Evolutionary conservation across 768 basidiomycete species (phyloP).

Genomic region (Russula abietina): DNA sequence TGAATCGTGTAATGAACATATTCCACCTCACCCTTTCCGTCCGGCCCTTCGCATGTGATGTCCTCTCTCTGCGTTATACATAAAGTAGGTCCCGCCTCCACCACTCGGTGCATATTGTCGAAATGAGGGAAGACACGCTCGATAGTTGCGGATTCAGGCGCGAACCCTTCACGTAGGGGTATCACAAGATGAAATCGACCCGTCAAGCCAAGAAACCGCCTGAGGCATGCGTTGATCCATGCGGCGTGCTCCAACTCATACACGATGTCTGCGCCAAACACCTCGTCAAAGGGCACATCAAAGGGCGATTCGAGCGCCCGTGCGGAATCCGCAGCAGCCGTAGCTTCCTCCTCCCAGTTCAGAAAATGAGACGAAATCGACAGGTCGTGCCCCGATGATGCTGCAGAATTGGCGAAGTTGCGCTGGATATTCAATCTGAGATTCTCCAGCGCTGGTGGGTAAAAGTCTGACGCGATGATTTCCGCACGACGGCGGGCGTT

Average conservation of each 20-base stretch:
- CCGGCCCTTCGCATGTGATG: slow-evolving; percentile 47
- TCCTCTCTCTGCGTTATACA: slow-evolving; percentile 49
- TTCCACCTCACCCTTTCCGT: slow-evolving; percentile 47
- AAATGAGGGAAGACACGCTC: slow-evolving; percentile 46
- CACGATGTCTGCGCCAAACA: slow-evolving; percentile 50
- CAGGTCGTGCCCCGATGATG: neutral
- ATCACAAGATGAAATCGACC: slow-evolving; percentile 65
- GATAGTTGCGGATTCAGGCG: slow-evolving; percentile 50
- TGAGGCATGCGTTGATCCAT: slow-evolving; percentile 43
- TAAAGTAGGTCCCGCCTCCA: slow-evolving; percentile 28
- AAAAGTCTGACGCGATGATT: slow-evolving; percentile 46
- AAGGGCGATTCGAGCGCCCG: slow-evolving; percentile 24
- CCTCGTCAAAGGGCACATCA: slow-evolving; percentile 40
- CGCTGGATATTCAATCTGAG: slow-evolving; percentile 38
- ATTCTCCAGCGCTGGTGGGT: slow-evolving; percentile 45
- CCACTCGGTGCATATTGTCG: slow-evolving; percentile 8
- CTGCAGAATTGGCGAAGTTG: slow-evolving; percentile 30
- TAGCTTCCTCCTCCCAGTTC: slow-evolving; percentile 37
- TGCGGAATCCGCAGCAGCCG: slow-evolving; percentile 5
- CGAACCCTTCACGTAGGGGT: slow-evolving; percentile 64
- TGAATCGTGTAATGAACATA: slow-evolving; percentile 71
- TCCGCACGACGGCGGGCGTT: neutral
- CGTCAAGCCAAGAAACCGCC: slow-evolving; percentile 33
- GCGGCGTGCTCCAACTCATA: slow-evolving; percentile 46
- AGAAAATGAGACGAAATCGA: slow-evolving; percentile 31